phyloP scores from a whole-genome alignment of 805 yeast genomes.

The Tetrapisispora nanseiensis region DNA sequence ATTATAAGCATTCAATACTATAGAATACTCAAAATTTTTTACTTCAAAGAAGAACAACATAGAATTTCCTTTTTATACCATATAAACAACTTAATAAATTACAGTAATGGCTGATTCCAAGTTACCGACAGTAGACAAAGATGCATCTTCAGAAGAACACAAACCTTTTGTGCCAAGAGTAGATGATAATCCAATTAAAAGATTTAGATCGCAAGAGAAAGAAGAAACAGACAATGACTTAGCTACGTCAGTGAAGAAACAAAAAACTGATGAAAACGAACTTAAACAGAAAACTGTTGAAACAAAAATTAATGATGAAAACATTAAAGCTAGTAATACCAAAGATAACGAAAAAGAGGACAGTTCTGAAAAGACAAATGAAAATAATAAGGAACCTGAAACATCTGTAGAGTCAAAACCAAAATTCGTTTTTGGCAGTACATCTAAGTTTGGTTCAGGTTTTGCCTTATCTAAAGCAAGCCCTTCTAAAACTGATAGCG shows the following conservation, averaged over 20 bases:
- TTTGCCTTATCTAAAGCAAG: conserved; percentile 18
- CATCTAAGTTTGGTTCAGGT: conserved; percentile 39
- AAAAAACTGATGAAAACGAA: background rate
- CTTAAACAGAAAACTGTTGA: too few species aligned
- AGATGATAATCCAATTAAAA: background rate
- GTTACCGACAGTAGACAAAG: background rate
- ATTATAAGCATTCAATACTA: too few species aligned
- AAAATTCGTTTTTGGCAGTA: conserved; percentile 47
- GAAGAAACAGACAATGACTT: background rate
- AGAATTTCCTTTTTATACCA: too few species aligned
- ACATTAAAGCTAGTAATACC: background rate
- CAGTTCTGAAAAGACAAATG: background rate
- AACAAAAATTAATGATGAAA: too few species aligned
- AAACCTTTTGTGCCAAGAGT: background rate
- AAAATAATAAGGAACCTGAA: background rate
- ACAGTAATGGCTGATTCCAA: too few species aligned
- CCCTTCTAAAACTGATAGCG: conserved; percentile 1
- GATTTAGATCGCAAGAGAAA: background rate
- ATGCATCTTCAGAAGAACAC: background rate
- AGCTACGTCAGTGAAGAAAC: background rate
- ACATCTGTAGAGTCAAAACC: conserved; percentile 23
- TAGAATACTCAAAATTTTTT: too few species aligned
- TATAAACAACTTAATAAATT: too few species aligned
- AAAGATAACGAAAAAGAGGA: background rate
- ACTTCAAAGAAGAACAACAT: too few species aligned